Evolutionary conservation across 192 early-diverging fungal species (phyloP), one percentile per base, ranked within the genome.

Genomic region (Phycomyces blakesleeanus): DNA sequence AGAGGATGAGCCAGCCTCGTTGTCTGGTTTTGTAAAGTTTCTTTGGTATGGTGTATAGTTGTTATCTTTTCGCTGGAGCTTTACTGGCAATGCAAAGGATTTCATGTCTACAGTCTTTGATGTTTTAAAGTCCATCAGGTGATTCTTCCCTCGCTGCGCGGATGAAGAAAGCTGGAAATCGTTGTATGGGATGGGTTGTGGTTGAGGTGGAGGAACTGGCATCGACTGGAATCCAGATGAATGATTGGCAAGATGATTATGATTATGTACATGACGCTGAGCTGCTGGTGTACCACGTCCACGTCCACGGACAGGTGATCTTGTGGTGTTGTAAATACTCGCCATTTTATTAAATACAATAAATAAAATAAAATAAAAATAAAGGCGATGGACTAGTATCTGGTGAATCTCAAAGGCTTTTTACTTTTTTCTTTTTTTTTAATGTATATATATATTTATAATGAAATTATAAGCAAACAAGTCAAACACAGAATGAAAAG

Each of bases 121-220:
- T 8, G 78, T 66, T n/a, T 81, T 73, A 25, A 91, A 82, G 5
- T 86, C 82, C 83, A 91, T 86, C 16, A 91, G 75, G 64, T 89
- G 79, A 64, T 87, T 78, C 1, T 78, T 76, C n/a, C 80, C 78
- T 26, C 73, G 66, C 3, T 67, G 74, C 0, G 77, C 69, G 38
- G 83, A 71, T 5, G 87, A 85, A 53, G 88, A 76, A 0, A 91
- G 74, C 7, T 81, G 81, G 64, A 87, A 91, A 34, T 90, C 88
- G 7, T 69, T 75, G 47, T 71, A 81, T 12, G 69, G 73, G 44
- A 74, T 75, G 0, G 72, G 68, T 1, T 73, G 63, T 55, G 47
- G 44, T 47, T 29, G 34, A 12, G 57, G 58, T 16, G 7, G 60
- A n/a, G 25, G 66, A 29, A 26, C 51, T 24, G 51, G 29, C 12